Percentiles rank a stretch among this genome's conserved stretches.
These are phyloP conservation scores for Komagataella kurtzmanii DNA, from an alignment of 805 yeast species.

Conservation along the genomic window DNA sequence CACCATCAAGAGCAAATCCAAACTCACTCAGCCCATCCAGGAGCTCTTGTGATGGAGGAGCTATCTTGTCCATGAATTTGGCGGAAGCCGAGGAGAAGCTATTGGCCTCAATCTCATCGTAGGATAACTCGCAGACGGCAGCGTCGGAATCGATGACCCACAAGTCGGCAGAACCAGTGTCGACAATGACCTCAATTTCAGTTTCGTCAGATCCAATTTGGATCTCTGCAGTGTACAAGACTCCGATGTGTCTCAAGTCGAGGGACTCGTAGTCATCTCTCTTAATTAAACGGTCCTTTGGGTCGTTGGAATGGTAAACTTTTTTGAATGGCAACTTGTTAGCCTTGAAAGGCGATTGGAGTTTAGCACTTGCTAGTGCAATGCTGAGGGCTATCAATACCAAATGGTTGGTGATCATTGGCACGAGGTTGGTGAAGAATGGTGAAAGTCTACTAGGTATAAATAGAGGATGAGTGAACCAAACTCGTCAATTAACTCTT, in stretches of 20 bases:
- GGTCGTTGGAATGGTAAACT: background rate
- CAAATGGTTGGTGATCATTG: background rate
- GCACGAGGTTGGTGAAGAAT: background rate
- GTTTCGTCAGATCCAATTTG: slow-evolving; percentile 30
- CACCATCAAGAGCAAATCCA: background rate
- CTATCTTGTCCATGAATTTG: background rate
- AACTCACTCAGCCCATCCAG: background rate
- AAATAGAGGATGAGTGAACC: background rate
- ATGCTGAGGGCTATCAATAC: background rate
- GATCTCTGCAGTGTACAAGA: slow-evolving; percentile 30
- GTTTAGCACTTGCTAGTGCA: background rate
- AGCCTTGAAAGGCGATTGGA: background rate
- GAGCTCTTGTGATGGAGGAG: background rate
- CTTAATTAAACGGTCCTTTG: background rate
- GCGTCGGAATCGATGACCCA: slow-evolving; percentile 19
- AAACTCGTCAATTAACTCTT: background rate
- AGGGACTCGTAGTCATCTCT: background rate
- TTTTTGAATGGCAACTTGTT: background rate
- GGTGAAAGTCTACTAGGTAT: background rate
- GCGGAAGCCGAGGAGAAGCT: background rate
- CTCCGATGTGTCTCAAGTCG: background rate
- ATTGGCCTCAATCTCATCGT: background rate
- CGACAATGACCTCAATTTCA: slow-evolving; percentile 29
- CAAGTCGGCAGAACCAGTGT: slow-evolving; percentile 33
- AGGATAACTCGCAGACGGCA: background rate